phyloP scores from a whole-genome alignment of 2,329 filamentous ascomycete species.

The Ophiocordyceps sinensis region DNA sequence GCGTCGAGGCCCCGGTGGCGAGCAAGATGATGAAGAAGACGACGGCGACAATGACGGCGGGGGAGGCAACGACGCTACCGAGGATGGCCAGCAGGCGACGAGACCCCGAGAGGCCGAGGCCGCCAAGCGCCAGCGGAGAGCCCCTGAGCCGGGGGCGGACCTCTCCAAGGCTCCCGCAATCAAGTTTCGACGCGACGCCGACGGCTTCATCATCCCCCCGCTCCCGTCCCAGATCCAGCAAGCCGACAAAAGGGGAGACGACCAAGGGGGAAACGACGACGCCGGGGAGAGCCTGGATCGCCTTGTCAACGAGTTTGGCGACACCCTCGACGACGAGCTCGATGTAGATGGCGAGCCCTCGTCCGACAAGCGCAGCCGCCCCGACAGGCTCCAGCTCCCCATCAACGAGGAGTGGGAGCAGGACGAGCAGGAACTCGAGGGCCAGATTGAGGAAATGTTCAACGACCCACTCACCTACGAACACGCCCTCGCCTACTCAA shows the following conservation, averaged over 20 bases:
- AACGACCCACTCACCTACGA: conserved; percentile 43
- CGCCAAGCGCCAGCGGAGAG: conserved; percentile 4
- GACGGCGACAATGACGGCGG: not conserved
- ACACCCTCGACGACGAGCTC: conserved; percentile 13
- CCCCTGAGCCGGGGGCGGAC: conserved; percentile 18
- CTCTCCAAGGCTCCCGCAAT: conserved; percentile 18
- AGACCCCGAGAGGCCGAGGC: not conserved
- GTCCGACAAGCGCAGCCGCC: conserved; percentile 6
- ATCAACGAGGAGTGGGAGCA: conserved; percentile 49
- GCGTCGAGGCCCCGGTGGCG: conserved; percentile 4
- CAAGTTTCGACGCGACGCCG: conserved; percentile 40
- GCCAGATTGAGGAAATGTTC: conserved; percentile 57
- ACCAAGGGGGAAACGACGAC: conserved; percentile 9
- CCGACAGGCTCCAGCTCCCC: conserved; percentile 29
- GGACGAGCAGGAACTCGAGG: conserved; percentile 51
- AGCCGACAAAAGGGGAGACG: conserved; percentile 4
- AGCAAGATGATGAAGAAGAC: conserved; percentile 7
- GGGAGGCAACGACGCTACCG: not conserved
- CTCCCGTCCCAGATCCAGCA: conserved; percentile 24
- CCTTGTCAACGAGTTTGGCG: conserved; percentile 31
- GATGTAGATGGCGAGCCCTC: conserved; percentile 10
- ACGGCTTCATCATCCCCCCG: conserved; percentile 53
- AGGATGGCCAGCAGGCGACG: not conserved
- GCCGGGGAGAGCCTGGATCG: conserved; percentile 20
- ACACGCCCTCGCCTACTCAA: conserved; percentile 43